Evolutionary conservation across 805 yeast species (phyloP), one percentile per base, ranked within the genome.

Genomic region (Yamadazyma phyllophila): DNA sequence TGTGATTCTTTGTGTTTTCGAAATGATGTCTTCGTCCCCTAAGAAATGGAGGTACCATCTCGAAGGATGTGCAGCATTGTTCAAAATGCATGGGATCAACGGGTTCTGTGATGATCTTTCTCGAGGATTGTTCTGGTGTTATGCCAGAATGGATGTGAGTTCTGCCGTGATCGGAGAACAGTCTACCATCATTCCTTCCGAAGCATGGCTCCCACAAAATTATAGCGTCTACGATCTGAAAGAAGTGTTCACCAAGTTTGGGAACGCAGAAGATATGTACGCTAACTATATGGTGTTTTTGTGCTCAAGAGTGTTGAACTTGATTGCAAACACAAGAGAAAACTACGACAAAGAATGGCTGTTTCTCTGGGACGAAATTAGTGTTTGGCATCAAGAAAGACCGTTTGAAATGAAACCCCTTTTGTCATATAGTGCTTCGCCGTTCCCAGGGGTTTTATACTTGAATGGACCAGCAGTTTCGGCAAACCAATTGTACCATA

Each of bases 51-150:
- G 72, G 41, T 62, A 63, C 30, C 71, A 66, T 46, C 55, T 69
- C 14, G 69, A 60, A 48, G 75, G 70, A 8, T 69, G 72, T 49
- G 69, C 49, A 16, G 51, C 56, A 2, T 34, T 52, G 26, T 63
- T 74, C 43, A 59, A 64, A 33, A 63, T 71, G 11, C 65, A 66
- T 38, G 65, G 63, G 6, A 65, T 73, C 38, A 57, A 66, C 50
- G 77, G 74, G 1, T 61, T 65, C 36, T 57, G 69, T 33, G 57
- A 61, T 24, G 50, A 48, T 15, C 57, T 71, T 15, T 68, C 67
- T 38, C 52, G 73, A 45, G 66, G 71, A 0, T 53, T 73, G 37
- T 71, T 74, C 45, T 74, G 78, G 78, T 65, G 67, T 39, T 69
- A 71, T 54, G 71, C 70, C 1, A 54, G 74, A 17, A 60, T 71